Percentiles rank a stretch among this genome's conserved stretches.
These are phyloP conservation scores for Trichosporon inkin DNA, from an alignment of 1,284 basidiomycete species.

Conservation along the genomic window DNA sequence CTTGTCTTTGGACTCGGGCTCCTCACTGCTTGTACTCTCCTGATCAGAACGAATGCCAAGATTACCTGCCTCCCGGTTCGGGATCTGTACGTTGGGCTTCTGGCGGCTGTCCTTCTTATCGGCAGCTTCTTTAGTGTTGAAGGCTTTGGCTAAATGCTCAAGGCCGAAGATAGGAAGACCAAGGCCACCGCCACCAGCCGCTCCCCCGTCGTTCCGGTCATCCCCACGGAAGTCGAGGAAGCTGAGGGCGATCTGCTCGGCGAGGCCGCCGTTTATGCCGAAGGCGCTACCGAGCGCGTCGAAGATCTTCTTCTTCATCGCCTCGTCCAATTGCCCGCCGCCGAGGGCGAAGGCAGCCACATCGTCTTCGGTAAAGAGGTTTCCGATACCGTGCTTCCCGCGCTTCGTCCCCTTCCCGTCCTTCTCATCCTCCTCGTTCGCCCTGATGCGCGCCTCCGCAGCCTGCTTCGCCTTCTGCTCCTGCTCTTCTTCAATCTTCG, in stretches of 20 bases:
- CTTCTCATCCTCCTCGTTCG: slow-evolving; percentile 1
- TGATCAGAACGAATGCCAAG: background rate
- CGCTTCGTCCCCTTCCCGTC: background rate
- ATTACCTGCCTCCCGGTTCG: background rate
- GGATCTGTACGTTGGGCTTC: background rate
- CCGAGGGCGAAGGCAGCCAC: background rate
- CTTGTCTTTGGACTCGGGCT: slow-evolving; percentile 1
- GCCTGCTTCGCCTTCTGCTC: slow-evolving; percentile 14
- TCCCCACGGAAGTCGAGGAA: background rate
- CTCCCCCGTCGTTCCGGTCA: background rate
- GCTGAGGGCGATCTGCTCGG: background rate
- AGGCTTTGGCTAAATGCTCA: background rate
- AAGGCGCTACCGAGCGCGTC: slow-evolving; percentile 6
- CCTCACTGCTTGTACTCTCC: background rate
- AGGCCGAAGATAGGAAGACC: background rate
- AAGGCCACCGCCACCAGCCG: background rate
- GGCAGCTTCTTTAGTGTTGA: background rate
- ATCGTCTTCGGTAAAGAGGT: background rate
- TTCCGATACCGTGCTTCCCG: background rate
- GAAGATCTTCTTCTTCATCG: background rate
- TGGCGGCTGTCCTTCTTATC: background rate
- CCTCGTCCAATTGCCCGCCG: background rate
- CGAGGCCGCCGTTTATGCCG: background rate
- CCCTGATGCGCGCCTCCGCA: slow-evolving; percentile 17
- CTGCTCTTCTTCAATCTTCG: background rate